A percentile compares a stretch with the other conserved stretches of the same genome.
These are phyloP conservation scores for Elsinoe fawcettii DNA, from an alignment of 2,329 filamentous ascomycete species.

Conservation along the genomic window DNA sequence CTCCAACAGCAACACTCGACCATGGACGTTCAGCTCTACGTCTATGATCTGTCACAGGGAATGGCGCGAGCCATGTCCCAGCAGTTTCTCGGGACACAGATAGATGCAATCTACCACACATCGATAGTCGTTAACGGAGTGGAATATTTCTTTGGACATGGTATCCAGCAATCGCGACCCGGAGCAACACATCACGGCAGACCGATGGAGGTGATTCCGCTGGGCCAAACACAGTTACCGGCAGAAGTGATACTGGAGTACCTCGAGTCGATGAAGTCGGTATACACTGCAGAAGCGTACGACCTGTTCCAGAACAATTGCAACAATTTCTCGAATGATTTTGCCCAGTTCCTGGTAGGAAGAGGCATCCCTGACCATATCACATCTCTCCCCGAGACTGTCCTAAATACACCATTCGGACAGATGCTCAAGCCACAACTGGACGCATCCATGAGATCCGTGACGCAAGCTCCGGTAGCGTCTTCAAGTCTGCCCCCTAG, in stretches of 20 bases:
- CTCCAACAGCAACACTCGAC: not conserved
- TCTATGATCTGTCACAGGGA: slow-evolving; percentile 44
- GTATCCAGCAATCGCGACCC: slow-evolving; percentile 72
- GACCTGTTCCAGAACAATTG: slow-evolving; percentile 88
- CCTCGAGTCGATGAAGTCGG: slow-evolving; percentile 69
- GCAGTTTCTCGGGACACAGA: slow-evolving; percentile 57
- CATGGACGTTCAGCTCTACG: slow-evolving; percentile 46
- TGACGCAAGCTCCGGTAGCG: slow-evolving; percentile 51
- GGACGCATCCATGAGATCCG: slow-evolving; percentile 54
- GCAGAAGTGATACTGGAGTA: slow-evolving; percentile 80
- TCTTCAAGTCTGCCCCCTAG: slow-evolving; percentile 23
- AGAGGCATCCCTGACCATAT: slow-evolving; percentile 85
- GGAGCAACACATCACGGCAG: slow-evolving; percentile 79
- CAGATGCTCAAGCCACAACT: slow-evolving; percentile 77
- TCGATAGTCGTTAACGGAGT: slow-evolving; percentile 75
- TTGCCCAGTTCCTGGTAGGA: slow-evolving; percentile 81
- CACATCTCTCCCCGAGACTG: slow-evolving; percentile 71
- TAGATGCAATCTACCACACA: slow-evolving; percentile 92
- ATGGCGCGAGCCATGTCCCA: slow-evolving; percentile 44
- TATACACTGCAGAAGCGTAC: slow-evolving; percentile 75
- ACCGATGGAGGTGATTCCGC: slow-evolving; percentile 65
- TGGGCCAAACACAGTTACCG: slow-evolving; percentile 72
- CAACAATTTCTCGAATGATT: slow-evolving; percentile 94
- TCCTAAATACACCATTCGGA: slow-evolving; percentile 79
- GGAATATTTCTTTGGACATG: slow-evolving; percentile 87